Percentiles rank a stretch among this genome's conserved stretches.
Conservation (phyloP, 345 rosid species). For the Toxicodendron radicans region DNA sequence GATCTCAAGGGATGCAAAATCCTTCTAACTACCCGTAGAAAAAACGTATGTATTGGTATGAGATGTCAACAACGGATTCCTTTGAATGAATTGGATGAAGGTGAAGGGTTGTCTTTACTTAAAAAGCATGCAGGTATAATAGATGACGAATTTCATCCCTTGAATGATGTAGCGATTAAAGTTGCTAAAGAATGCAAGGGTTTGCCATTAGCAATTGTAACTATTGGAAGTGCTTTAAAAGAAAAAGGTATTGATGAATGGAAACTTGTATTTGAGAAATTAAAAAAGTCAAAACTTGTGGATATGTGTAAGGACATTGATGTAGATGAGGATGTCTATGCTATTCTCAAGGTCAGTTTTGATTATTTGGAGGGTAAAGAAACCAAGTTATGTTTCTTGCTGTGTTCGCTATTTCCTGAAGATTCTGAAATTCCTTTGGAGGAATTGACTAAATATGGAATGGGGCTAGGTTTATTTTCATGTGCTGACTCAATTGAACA, state of each 20-base stretch:
- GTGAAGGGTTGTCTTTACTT: conserved; percentile 17
- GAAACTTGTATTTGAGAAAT: neutral
- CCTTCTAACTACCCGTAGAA: conserved; percentile 9
- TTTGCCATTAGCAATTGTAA: neutral
- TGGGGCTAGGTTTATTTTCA: neutral
- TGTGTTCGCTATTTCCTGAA: conserved; percentile 23
- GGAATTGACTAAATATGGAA: neutral
- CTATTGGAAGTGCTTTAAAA: conserved; percentile 4
- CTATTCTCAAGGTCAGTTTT: neutral
- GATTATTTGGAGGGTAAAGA: neutral
- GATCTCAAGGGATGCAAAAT: conserved; percentile 11
- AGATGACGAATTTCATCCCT: no score
- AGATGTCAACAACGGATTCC: neutral
- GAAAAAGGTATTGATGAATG: neutral
- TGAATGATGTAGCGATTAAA: neutral
- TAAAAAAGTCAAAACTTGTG: conserved; percentile 8
- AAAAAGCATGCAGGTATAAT: neutral
- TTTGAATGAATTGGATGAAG: neutral
- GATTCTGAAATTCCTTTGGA: conserved; percentile 1
- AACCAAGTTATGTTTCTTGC: neutral
- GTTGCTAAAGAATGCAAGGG: conserved; percentile 1
- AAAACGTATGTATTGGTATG: neutral
- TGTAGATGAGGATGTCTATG: neutral
- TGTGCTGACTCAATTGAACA: neutral
- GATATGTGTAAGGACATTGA: neutral